A percentile compares a stretch with the other conserved stretches of the same genome.
phyloP scores from a whole-genome alignment of 2,329 filamentous ascomycete species.

The Fusarium sp. region DNA sequence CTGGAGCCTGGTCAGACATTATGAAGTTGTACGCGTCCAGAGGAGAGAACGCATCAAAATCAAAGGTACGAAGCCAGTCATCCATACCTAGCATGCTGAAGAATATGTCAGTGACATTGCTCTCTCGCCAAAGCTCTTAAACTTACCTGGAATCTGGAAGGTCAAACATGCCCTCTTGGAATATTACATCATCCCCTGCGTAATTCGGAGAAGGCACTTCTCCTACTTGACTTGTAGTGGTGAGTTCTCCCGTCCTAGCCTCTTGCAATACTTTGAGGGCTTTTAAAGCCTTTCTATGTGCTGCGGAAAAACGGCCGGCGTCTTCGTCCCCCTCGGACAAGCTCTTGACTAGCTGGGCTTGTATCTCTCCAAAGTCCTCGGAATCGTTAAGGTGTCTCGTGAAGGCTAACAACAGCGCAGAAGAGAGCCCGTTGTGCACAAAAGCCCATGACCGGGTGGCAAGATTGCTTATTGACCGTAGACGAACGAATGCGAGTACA shows the following conservation, averaged over 20 bases:
- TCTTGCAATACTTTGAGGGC: slow-evolving; percentile 27
- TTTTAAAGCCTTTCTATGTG: slow-evolving; percentile 27
- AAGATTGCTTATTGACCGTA: slow-evolving; percentile 21
- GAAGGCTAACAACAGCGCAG: slow-evolving; percentile 29
- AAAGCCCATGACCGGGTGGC: slow-evolving; percentile 37
- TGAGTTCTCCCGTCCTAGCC: background rate
- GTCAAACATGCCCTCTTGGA: background rate
- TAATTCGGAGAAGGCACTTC: background rate
- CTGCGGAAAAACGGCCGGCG: slow-evolving; percentile 14
- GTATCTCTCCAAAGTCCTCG: slow-evolving; percentile 24
- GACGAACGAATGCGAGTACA: slow-evolving; percentile 20
- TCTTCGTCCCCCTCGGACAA: slow-evolving; percentile 13
- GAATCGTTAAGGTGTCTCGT: slow-evolving; percentile 9
- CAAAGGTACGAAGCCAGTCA: slow-evolving; percentile 28
- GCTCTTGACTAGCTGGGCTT: slow-evolving; percentile 19
- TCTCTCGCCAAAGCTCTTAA: too few species aligned
- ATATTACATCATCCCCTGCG: background rate
- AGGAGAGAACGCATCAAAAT: slow-evolving; percentile 24
- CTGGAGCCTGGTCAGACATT: slow-evolving; percentile 21
- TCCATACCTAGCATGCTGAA: slow-evolving; percentile 15
- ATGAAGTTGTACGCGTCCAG: slow-evolving; percentile 33
- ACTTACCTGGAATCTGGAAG: slow-evolving; percentile 8
- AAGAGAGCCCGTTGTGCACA: slow-evolving; percentile 35
- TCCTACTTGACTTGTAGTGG: background rate
- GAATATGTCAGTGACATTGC: background rate